Conservation (phyloP, 2,329 filamentous ascomycete species). For the Pseudogymnoascus sp. region DNA sequence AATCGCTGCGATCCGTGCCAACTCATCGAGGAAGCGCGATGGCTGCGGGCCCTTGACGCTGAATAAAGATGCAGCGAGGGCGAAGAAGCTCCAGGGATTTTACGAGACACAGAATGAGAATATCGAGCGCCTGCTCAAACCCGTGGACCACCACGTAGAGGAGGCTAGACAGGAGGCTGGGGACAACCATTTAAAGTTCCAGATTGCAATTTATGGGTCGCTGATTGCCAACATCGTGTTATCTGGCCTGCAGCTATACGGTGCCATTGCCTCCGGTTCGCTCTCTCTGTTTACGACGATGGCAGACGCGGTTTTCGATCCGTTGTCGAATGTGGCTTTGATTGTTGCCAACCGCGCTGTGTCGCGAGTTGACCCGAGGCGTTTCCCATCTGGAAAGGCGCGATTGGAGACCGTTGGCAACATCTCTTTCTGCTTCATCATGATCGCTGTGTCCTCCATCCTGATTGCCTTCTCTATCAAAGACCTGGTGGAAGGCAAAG, state of each 20-base stretch:
- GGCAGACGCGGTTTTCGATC: constrained; percentile 93
- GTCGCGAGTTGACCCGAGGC: constrained; percentile 72
- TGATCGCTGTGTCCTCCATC: constrained; percentile 86
- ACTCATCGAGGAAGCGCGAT: constrained; percentile 69
- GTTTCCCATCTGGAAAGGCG: constrained; percentile 87
- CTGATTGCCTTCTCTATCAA: constrained; percentile 81
- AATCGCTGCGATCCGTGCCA: constrained; percentile 70
- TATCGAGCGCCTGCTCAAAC: constrained; percentile 85
- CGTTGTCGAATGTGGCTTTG: constrained; percentile 77
- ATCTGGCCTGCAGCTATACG: constrained; percentile 78
- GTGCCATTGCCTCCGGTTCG: constrained; percentile 78
- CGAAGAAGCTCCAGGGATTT: constrained; percentile 59
- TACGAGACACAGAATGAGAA: constrained; percentile 89
- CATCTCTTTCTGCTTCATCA: constrained; percentile 92
- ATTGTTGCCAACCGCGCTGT: constrained; percentile 85
- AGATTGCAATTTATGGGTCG: constrained; percentile 57
- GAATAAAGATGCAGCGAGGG: constrained; percentile 32
- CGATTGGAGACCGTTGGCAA: constrained; percentile 93
- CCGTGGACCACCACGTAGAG: constrained; percentile 81
- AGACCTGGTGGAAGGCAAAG: constrained; percentile 52
- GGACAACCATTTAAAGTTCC: constrained; percentile 71
- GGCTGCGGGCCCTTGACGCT: constrained; percentile 33
- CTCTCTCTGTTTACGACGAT: constrained; percentile 95
- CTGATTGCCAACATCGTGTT: constrained; percentile 77
- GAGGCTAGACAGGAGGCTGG: constrained; percentile 68